phyloP scores from a whole-genome alignment of 352 stramenopile genomes.

The Phytophthora pisi region DNA sequence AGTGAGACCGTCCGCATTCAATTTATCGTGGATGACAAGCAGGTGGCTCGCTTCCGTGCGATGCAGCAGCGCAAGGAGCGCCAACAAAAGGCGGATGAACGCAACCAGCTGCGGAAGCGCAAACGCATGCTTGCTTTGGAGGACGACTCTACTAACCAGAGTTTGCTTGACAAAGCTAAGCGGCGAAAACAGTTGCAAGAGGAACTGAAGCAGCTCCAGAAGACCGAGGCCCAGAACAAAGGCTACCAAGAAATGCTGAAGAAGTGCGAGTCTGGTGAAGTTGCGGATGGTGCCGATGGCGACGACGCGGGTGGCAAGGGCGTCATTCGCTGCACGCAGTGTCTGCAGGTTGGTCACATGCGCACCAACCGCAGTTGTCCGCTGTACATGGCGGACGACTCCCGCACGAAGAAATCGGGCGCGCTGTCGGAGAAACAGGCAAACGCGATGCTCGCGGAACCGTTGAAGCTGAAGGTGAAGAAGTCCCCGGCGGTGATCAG shows the following conservation, averaged over 20 bases:
- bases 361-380: constrained; percentile 84
- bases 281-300: constrained; percentile 19
- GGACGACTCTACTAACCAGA: constrained; percentile 55
- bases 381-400: constrained; percentile 80
- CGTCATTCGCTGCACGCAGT: constrained; percentile 82
- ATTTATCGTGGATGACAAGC: constrained; percentile 80
- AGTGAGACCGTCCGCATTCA: constrained; percentile 79
- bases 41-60: constrained; percentile 73
- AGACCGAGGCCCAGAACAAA: constrained; percentile 83
- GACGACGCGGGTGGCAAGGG: constrained; percentile 53
- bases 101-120: constrained; percentile 76
- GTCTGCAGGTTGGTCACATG: constrained; percentile 81
- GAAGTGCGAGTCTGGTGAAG: constrained; percentile 61
- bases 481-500: constrained; percentile 39
- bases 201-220: constrained; percentile 85
- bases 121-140: constrained; percentile 81
- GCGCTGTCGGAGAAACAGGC: constrained; percentile 35
- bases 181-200: constrained; percentile 84
- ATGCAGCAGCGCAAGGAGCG: constrained; percentile 80
- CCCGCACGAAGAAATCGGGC: constrained; percentile 43
- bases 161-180: constrained; percentile 76
- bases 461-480: constrained; percentile 71
- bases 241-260: constrained; percentile 86
- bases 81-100: constrained; percentile 71
- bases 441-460: constrained; percentile 39